Conservation (phyloP, 2,329 filamentous ascomycete genomes). For the Lachnum nothofagi region DNA sequence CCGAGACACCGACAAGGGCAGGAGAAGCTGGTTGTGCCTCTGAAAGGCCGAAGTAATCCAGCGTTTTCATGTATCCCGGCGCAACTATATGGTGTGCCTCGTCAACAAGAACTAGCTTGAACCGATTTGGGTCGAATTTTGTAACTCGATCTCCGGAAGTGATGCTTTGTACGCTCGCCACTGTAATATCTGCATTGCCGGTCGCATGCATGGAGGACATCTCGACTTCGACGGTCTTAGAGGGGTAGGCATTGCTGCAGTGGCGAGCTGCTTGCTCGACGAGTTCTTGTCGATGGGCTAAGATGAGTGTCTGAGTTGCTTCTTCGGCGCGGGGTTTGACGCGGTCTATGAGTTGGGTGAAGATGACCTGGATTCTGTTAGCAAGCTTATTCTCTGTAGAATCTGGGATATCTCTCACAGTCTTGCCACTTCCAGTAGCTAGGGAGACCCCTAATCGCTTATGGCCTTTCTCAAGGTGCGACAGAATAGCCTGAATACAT, state of each 20-base stretch:
- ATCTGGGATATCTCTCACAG: constrained; percentile 46
- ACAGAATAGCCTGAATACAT: constrained; percentile 76
- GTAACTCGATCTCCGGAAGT: constrained; percentile 67
- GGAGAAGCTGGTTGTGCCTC: constrained; percentile 48
- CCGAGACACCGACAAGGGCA: constrained; percentile 82
- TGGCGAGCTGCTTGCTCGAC: constrained; percentile 90
- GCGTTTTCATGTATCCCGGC: constrained; percentile 65
- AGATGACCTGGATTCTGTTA: constrained; percentile 64
- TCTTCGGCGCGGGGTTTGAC: constrained; percentile 51
- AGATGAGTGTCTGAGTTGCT: constrained; percentile 76
- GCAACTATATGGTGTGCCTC: constrained; percentile 97
- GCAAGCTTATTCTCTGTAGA: neutral
- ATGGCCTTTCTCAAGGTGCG: constrained; percentile 63
- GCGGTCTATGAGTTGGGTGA: constrained; percentile 87
- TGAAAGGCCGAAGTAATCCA: constrained; percentile 73
- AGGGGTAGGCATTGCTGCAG: constrained; percentile 73
- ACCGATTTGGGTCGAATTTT: constrained; percentile 74
- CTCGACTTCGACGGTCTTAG: constrained; percentile 79
- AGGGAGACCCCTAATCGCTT: constrained; percentile 79
- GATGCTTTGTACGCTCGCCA: constrained; percentile 85
- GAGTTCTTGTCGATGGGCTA: constrained; percentile 87
- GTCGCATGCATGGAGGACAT: constrained; percentile 76
- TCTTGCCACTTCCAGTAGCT: constrained; percentile 86
- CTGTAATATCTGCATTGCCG: constrained; percentile 82
- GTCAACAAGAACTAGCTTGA: constrained; percentile 90